Evolutionary conservation across 2,329 filamentous ascomycete species (phyloP), one percentile per base, ranked within the genome.

Genomic region (Lachnellula hyalina): DNA sequence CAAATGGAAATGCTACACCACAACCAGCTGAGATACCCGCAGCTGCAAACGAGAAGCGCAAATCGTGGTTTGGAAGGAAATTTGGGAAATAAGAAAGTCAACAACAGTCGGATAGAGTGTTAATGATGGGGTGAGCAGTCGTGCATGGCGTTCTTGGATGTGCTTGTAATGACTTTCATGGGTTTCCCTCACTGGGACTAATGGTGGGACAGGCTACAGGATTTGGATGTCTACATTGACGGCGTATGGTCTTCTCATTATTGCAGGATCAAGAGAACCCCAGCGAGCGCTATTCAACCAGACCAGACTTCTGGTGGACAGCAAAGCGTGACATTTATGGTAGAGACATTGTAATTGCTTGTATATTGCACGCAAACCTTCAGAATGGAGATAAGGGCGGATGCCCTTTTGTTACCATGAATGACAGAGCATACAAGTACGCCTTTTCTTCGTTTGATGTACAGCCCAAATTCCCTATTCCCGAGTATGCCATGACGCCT

Each of bases 11-110:
- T 51, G 55, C 55, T 45, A 48, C 41, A 14, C 44, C 53, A 42
- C 51, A 54, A 44, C 49, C 57, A 51, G 34, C 47, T 9, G 28
- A 28, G 28, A 8, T 8, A 28, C 53, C 56, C 45, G 46, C 50
- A 17, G 52, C 59, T 4, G 56, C 47, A 17, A 55, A 65, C 52
- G 87, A 91, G 57, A 96, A 96, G 78, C 81, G 89, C 61, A 92
- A 91, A 79, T 94, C 91, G 69, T 96, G 92, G 90, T 85, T 97
- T 66, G 84, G 88, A 68, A 83, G 85, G 64, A 81, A 85, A 53
- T 94, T 96, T 71, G 94, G 87, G 77, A 91, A 79, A 68, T 70
- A 70, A 53, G 74, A 71, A 67, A 61, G 21, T 14, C 11, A 15
- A 25, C n/a, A 25, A 3, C 21, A 21, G 21, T 8, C 5, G 5